Conservation (phyloP, 106 monocot species). For the Hemerocallis citrina region DNA sequence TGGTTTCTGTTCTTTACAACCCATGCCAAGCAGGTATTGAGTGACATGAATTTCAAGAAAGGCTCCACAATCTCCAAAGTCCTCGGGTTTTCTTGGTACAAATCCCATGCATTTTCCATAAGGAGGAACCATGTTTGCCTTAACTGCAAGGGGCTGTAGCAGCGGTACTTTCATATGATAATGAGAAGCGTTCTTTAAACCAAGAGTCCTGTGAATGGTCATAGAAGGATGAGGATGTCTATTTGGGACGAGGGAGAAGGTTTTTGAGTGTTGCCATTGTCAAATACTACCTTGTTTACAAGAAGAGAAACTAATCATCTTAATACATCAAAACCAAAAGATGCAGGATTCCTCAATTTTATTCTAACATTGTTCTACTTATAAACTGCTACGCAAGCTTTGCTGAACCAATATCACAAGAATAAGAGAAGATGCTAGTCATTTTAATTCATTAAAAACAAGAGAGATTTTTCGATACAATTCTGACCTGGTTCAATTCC, state of each 20-base stretch:
- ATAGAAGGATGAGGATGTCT: conserved; percentile 41
- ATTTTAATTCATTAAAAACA: too few relatives aligned
- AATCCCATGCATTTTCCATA: conserved; percentile 96
- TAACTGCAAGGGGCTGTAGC: conserved; percentile 7
- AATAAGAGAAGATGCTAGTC: too few relatives aligned
- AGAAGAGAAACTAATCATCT: too few relatives aligned
- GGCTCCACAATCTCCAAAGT: conserved; percentile 96
- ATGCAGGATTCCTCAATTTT: too few relatives aligned
- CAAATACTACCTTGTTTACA: too few relatives aligned
- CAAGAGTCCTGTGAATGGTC: conserved; percentile 87
- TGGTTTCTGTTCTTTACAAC: conserved; percentile 70
- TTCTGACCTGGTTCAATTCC: too few relatives aligned
- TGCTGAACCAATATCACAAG: too few relatives aligned
- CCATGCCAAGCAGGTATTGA: conserved; percentile 94
- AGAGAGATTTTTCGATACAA: too few relatives aligned
- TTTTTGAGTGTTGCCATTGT: conserved; percentile 93
- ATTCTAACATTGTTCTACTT: too few relatives aligned
- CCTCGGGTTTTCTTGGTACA: conserved; percentile 68
- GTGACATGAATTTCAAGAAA: conserved; percentile 94
- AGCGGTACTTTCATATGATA: neutral
- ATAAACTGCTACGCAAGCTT: too few relatives aligned
- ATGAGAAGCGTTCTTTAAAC: conserved; percentile 82
- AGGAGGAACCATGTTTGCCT: conserved; percentile 34
- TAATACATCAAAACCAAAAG: too few relatives aligned
- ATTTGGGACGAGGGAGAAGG: conserved; percentile 60